These are phyloP conservation scores for Russula dissimulans DNA, from an alignment of 768 basidiomycete genomes.

Conservation along the genomic window DNA sequence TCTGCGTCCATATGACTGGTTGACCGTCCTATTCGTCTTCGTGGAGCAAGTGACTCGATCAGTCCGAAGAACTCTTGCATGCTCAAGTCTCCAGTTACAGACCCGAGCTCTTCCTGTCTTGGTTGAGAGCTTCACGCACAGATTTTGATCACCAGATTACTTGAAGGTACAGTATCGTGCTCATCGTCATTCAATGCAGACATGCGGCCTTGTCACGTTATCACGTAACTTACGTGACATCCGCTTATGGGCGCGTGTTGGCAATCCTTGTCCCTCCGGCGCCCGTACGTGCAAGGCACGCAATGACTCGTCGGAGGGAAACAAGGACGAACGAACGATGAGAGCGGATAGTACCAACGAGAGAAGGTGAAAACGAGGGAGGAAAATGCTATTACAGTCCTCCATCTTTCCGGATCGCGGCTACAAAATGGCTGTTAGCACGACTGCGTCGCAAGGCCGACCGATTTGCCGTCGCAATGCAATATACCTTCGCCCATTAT, in stretches of 20 bases:
- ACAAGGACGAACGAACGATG: constrained; percentile 1
- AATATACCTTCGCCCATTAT: neutral
- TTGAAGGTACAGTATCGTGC: constrained; percentile 12
- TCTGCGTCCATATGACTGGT: constrained; percentile 3
- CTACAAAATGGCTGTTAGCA: neutral
- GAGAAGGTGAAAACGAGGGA: neutral
- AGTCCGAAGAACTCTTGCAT: constrained; percentile 7
- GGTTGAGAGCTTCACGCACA: constrained; percentile 4
- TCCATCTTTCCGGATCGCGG: neutral
- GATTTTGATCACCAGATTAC: constrained; percentile 7
- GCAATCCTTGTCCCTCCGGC: neutral
- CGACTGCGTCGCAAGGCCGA: neutral
- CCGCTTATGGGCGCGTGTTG: constrained; percentile 5
- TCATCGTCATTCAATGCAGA: constrained; percentile 11
- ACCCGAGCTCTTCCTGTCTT: constrained; percentile 1
- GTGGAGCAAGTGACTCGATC: neutral
- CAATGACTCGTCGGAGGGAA: neutral
- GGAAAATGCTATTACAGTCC: neutral
- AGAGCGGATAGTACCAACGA: neutral
- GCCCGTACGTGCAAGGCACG: neutral
- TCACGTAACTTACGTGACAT: constrained; percentile 17
- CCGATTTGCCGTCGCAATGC: neutral
- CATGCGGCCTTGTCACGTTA: constrained; percentile 13
- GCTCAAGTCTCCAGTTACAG: constrained; percentile 14
- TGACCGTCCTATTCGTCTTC: constrained; percentile 9